phyloP scores from a whole-genome alignment of 768 basidiomycete genomes.

The Mrakia blollopis region DNA sequence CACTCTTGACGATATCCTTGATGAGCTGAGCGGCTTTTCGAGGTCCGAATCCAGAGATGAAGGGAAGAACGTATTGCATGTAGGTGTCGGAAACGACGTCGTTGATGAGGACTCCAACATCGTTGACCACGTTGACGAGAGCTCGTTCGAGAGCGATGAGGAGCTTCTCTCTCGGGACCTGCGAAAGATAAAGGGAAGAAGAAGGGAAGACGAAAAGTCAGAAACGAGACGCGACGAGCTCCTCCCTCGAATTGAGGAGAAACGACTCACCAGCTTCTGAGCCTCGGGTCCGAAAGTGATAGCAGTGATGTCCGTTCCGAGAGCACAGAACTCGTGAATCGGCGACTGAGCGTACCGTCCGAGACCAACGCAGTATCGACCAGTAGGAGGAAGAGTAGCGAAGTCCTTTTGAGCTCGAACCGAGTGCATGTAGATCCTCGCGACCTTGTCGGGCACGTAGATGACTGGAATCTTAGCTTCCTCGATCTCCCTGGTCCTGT shows the following conservation, averaged over 20 bases:
- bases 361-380: slow-evolving; percentile 88
- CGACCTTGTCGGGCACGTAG: slow-evolving; percentile 84
- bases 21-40: slow-evolving; percentile 20
- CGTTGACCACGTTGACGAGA: slow-evolving; percentile 83
- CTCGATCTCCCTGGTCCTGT: slow-evolving; percentile 37
- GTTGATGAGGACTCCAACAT: slow-evolving; percentile 94
- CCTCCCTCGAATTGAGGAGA: background rate
- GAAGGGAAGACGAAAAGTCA: background rate
- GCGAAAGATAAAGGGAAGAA: background rate
- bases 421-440: slow-evolving; percentile 88
- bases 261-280: slow-evolving; percentile 67
- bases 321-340: slow-evolving; percentile 84
- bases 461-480: slow-evolving; percentile 58
- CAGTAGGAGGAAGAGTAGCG: slow-evolving; percentile 65
- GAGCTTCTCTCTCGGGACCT: slow-evolving; percentile 85
- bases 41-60: slow-evolving; percentile 68
- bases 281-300: slow-evolving; percentile 78
- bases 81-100: slow-evolving; percentile 81
- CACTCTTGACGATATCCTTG: slow-evolving; percentile 15
- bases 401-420: slow-evolving; percentile 79
- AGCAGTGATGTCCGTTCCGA: slow-evolving; percentile 76
- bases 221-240: background rate
- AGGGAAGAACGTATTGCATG: slow-evolving; percentile 80
- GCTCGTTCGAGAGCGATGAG: slow-evolving; percentile 73
- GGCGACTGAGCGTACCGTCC: slow-evolving; percentile 92